Evolutionary conservation across 2,329 filamentous ascomycete genomes (phyloP).

Genomic region (Exophiala calicioides): DNA sequence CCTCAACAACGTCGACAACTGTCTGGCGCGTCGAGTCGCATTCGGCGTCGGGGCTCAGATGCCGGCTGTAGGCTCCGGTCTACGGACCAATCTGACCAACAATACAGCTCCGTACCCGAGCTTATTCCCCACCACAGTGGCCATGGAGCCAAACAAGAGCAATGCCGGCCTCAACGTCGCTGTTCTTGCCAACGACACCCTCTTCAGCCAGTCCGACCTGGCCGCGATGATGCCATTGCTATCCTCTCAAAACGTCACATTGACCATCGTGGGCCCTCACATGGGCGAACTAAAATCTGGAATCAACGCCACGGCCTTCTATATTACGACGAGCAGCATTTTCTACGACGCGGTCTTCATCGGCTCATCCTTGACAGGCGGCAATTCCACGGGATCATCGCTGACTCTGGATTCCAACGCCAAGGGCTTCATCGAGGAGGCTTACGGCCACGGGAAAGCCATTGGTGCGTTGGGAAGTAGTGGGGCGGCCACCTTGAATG

Average conservation of each 20-base stretch:
- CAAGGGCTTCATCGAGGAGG: conserved; percentile 23
- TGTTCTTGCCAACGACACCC: conserved; percentile 25
- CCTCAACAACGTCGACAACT: conserved; percentile 32
- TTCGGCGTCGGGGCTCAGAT: conserved; percentile 26
- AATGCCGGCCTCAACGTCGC: conserved; percentile 27
- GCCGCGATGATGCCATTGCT: conserved; percentile 21
- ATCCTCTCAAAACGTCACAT: conserved; percentile 15
- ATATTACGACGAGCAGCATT: conserved; percentile 24
- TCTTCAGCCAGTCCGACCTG: conserved; percentile 18
- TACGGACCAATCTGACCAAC: conserved; percentile 11
- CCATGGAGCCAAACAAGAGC: conserved; percentile 18
- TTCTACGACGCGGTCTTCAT: conserved; percentile 32
- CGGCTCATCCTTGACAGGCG: conserved; percentile 6
- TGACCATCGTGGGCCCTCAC: conserved; percentile 22
- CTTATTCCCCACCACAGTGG: conserved; percentile 19
- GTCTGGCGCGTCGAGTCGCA: conserved; percentile 31
- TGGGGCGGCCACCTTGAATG: conserved; percentile 3
- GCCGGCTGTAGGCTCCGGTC: conserved; percentile 19
- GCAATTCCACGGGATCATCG: neutral
- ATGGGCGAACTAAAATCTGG: conserved; percentile 23
- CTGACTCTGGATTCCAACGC: neutral
- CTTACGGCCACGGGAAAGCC: conserved; percentile 27
- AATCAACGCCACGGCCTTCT: conserved; percentile 23
- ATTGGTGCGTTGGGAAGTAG: conserved; percentile 24
- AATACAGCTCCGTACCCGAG: conserved; percentile 16